phyloP scores from a whole-genome alignment of 192 early-diverging fungal species.

The Pecoramyces ruminantium region DNA sequence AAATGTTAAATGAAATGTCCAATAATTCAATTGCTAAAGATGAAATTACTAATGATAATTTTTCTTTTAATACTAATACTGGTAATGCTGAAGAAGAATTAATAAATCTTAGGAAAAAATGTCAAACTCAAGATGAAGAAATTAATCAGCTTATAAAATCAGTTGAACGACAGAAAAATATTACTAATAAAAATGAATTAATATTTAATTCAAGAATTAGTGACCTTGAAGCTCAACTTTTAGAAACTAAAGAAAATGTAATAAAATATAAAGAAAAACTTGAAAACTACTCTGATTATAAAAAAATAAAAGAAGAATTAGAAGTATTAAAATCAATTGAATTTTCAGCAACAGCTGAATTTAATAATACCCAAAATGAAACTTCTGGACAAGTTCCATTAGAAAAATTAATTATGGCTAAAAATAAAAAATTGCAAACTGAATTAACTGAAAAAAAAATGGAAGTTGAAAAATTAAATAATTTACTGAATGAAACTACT shows the following conservation, averaged over 20 bases:
- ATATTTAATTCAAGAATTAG: not conserved
- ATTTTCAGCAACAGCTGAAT: conserved; percentile 12
- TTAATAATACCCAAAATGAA: conserved; percentile 17
- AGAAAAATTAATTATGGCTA: conserved; percentile 62
- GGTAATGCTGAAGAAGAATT: not conserved
- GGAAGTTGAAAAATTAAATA: conserved; percentile 9
- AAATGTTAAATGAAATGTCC: conserved; percentile 9
- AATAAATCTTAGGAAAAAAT: conserved; percentile 7
- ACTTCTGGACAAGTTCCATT: conserved; percentile 29
- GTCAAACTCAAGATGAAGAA: conserved; percentile 33
- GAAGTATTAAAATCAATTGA: conserved; percentile 49
- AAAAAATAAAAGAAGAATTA: conserved; percentile 70
- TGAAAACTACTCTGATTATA: conserved; percentile 57
- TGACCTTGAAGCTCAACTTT: not conserved
- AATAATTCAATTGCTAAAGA: not conserved
- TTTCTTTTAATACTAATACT: not conserved
- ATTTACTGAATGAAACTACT: conserved; percentile 8
- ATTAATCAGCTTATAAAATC: conserved; percentile 15
- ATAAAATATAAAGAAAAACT: conserved; percentile 22
- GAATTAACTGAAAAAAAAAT: conserved; percentile 44
- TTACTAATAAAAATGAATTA: not conserved
- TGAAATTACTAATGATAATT: not conserved
- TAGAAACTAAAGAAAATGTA: not conserved
- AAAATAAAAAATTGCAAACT: conserved; percentile 66
- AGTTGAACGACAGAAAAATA: not conserved